A percentile compares a stretch with the other conserved stretches of the same genome.
phyloP scores from a whole-genome alignment of 805 yeast species.

The Diddensiella santjacobensis region DNA sequence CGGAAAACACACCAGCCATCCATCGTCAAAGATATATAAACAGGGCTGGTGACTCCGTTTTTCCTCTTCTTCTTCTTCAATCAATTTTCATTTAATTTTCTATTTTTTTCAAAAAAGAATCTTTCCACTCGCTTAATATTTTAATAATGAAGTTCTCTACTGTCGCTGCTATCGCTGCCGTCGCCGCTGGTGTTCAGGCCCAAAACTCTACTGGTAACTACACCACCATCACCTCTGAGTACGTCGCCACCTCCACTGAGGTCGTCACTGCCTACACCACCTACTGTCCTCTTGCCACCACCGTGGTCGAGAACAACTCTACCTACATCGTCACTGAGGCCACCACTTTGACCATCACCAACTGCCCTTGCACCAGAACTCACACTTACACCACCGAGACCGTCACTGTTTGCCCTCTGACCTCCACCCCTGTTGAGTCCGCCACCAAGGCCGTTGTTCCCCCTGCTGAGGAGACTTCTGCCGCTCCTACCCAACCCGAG shows the following conservation, averaged over 20 bases:
- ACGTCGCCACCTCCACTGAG: constrained; percentile 29
- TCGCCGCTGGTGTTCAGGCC: constrained; percentile 34
- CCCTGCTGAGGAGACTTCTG: constrained; percentile 21
- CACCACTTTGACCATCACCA: constrained; percentile 80
- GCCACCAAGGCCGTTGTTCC: constrained; percentile 18
- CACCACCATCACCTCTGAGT: constrained; percentile 39
- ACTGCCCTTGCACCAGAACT: constrained; percentile 78
- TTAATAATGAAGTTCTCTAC: constrained; percentile 26
- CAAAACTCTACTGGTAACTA: constrained; percentile 46
- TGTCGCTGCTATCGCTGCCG: constrained; percentile 25
- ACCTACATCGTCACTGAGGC: constrained; percentile 75
- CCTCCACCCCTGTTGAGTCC: constrained; percentile 16
- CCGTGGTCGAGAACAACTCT: constrained; percentile 56
- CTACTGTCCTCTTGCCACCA: constrained; percentile 77
- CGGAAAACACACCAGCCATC: constrained; percentile 1
- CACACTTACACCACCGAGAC: constrained; percentile 29
- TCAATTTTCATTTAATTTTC: constrained; percentile 14
- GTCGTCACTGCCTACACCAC: constrained; percentile 74
- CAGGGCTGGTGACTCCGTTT: constrained; percentile 4
- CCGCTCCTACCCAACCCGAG: constrained; percentile 30
- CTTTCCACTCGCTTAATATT: constrained; percentile 21
- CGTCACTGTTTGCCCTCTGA: constrained; percentile 30
- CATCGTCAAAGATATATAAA: constrained; percentile 10
- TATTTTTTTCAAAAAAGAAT: not conserved
- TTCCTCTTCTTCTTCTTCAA: constrained; percentile 10